Evolutionary conservation across 78 protist species (phyloP), one percentile per base, ranked within the genome.

Genomic region (Protostelium mycophagum): DNA sequence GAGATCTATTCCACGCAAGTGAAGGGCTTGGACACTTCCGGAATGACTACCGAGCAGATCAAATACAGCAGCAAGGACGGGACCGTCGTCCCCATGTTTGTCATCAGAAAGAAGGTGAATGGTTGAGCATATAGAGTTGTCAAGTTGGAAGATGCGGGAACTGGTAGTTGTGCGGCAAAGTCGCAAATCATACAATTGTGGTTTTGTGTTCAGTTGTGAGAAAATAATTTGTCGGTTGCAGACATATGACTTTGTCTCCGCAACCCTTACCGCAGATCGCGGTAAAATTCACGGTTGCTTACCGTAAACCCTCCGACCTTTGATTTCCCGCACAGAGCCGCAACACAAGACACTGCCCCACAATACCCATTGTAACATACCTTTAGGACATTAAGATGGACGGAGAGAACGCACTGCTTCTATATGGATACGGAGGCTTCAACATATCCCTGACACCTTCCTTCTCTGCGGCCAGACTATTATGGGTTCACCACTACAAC

Each of bases 401-500:
- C 73, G 73, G 73, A 25, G 16, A 16, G 5, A 5, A 51, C 73
- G 73, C 31, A 5, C 35, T 73, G 0, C 73, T 91, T 38, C 36
- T 96, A 51, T 94, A 94, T 35, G 99, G 94, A 25, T 98, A 98
- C 91, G 99, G 99, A n/a, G 99, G 99, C 84, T 98, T 98, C 90
- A 91, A 95, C 86, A 92, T 96, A 37, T 38, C 96, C 36, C 34
- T 96, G 34, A 84, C 87, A 28, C 97, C 97, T 28, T 84, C 86
- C 0, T 97, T 96, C 93, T 37, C 85, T 1, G 85, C 87, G 23
- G 83, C 51, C 1, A 84, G 91, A 28, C 39, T 96, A 16, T 86
- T 87, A n/a, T 96, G 95, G 38, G 1, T 94, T 1, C 51, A 90
- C 35, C 38, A 98, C 88, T 83, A 91, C 38, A 73, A 93, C 37